Conservation (phyloP, 1,139 yeast genomes). For the Wickerhamomyces sp. region DNA sequence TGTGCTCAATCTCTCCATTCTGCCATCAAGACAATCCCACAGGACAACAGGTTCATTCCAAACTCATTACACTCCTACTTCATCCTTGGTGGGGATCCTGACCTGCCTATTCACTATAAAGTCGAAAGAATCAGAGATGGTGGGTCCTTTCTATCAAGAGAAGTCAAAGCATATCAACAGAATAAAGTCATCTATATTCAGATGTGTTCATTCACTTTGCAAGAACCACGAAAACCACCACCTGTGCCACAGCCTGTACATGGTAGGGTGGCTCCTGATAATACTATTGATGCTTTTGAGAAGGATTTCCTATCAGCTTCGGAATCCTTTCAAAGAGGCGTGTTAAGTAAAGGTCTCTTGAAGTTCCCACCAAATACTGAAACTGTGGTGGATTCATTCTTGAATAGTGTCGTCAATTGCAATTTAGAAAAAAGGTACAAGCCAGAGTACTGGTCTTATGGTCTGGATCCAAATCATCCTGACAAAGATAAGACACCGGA, state of each 20-base stretch:
- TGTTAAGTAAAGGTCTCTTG: not conserved
- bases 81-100: slow-evolving; percentile 43
- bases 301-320: not conserved
- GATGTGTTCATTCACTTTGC: slow-evolving; percentile 35
- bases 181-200: slow-evolving; percentile 47
- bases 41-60: slow-evolving; percentile 34
- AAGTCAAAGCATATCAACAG: slow-evolving; percentile 48
- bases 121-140: slow-evolving; percentile 53
- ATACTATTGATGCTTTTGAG: not conserved
- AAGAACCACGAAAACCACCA: not conserved
- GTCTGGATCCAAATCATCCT: slow-evolving; percentile 9
- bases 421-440: slow-evolving; percentile 35
- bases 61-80: slow-evolving; percentile 45
- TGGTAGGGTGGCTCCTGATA: not conserved
- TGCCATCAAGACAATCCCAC: slow-evolving; percentile 41
- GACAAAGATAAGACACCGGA: slow-evolving; percentile 19
- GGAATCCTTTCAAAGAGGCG: slow-evolving; percentile 1
- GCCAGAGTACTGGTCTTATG: slow-evolving; percentile 29
- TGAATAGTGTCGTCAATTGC: not conserved
- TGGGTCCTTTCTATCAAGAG: slow-evolving; percentile 52
- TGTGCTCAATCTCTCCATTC: slow-evolving; percentile 67
- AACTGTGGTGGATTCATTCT: not conserved
- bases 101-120: slow-evolving; percentile 45
- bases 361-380: slow-evolving; percentile 27
- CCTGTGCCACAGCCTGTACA: not conserved